Base-by-base conservation (phyloP, 108 stramenopile genomes). In the Cylindrotheca fusiformis region DNA sequence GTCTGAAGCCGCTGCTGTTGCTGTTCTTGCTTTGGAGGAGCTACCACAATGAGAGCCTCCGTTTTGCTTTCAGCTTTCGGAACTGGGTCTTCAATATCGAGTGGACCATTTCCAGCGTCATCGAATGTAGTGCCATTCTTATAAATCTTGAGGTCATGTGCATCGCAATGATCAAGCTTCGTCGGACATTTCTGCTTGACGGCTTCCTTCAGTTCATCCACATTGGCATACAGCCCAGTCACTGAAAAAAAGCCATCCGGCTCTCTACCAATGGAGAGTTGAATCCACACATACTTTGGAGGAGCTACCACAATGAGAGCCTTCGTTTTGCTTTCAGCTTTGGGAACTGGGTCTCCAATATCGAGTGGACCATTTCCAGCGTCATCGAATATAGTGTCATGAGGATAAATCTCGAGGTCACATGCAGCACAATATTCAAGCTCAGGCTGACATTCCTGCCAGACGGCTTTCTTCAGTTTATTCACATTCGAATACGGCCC, bases 141-240 rank as follows among this genome's bases (percentile, higher is more conserved):
- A 41, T 41, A 41, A 41, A 41, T 14, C 6, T 14, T 41, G 36
- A 41, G 36, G 36, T 41, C 14, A 10, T 14, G 6, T 41, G 36
- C 36, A 41, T 41, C 36, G 36, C 36, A 41, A 41, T 41, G 36
- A n/a, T n/a, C n/a, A n/a, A n/a, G n/a, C n/a, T n/a, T n/a, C n/a
- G n/a, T n/a, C n/a, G n/a, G n/a, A n/a, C n/a, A n/a, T n/a, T n/a
- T n/a, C n/a, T n/a, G n/a, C n/a, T n/a, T n/a, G n/a, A n/a, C n/a
- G n/a, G n/a, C n/a, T n/a, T n/a, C n/a, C n/a, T n/a, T n/a, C n/a
- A n/a, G n/a, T n/a, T n/a, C n/a, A n/a, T n/a, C n/a, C n/a, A n/a
- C n/a, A n/a, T n/a, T n/a, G n/a, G n/a, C n/a, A n/a, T n/a, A n/a
- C n/a, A n/a, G n/a, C n/a, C n/a, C n/a, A n/a, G n/a, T n/a, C n/a